These are phyloP conservation scores for Fragilaria radians DNA, from an alignment of 108 stramenopile genomes.

Conservation along the genomic window DNA sequence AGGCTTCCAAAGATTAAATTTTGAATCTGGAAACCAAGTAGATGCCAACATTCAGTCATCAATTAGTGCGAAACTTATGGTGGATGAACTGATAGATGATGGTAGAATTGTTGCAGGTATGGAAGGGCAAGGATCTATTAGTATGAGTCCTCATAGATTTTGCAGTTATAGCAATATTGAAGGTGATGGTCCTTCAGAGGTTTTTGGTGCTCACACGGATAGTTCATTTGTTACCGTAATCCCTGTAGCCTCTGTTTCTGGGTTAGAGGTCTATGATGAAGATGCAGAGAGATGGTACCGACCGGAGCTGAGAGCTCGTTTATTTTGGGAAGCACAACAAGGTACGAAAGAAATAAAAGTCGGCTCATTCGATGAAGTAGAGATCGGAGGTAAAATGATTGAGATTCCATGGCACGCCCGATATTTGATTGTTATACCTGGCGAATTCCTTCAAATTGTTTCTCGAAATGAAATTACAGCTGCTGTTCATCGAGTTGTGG, in stretches of 20 bases:
- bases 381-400: slow-evolving; percentile 17
- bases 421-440: slow-evolving; percentile 74
- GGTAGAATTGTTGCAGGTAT: slow-evolving; percentile 28
- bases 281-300: slow-evolving; percentile 72
- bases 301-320: slow-evolving; percentile 61
- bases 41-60: slow-evolving; percentile 33
- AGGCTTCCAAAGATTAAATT: slow-evolving; percentile 8
- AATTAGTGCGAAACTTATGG: slow-evolving; percentile 40
- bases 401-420: slow-evolving; percentile 64
- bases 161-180: slow-evolving; percentile 50
- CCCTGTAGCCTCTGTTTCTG: slow-evolving; percentile 68
- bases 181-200: slow-evolving; percentile 24
- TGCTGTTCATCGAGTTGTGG: slow-evolving; percentile 74
- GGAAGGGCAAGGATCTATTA: slow-evolving; percentile 43
- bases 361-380: slow-evolving; percentile 3
- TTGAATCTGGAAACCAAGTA: slow-evolving; percentile 5
- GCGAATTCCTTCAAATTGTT: slow-evolving; percentile 65
- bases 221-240: slow-evolving; percentile 66
- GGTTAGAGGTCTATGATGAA: slow-evolving; percentile 77
- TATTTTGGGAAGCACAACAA: slow-evolving; percentile 34
- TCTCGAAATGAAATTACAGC: slow-evolving; percentile 73
- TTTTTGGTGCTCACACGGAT: slow-evolving; percentile 80
- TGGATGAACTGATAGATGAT: slow-evolving; percentile 72
- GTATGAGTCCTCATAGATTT: slow-evolving; percentile 74
- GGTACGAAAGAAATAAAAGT: slow-evolving; percentile 8